Percentiles rank a stretch among this genome's conserved stretches.
phyloP scores from a whole-genome alignment of 78 protist species.

The Dictyostelium intermedium region DNA sequence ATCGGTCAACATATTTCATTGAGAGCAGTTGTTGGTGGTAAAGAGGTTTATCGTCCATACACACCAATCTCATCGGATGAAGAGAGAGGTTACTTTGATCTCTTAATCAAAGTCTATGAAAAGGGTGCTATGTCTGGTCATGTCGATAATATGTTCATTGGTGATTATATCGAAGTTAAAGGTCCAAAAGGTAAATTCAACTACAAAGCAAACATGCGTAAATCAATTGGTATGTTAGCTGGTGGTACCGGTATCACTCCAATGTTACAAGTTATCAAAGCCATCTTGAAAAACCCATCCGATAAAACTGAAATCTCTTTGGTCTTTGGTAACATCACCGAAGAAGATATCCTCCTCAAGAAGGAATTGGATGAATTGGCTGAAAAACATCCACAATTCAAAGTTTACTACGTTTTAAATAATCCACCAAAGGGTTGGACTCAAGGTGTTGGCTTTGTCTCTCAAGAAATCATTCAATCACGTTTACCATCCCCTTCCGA shows the following conservation, averaged over 20 bases:
- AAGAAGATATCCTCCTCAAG: constrained; percentile 80
- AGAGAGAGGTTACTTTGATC: constrained; percentile 85
- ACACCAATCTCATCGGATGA: constrained; percentile 84
- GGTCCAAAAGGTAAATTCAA: constrained; percentile 84
- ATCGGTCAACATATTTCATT: constrained; percentile 64
- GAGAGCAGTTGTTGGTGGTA: constrained; percentile 28
- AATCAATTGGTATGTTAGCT: constrained; percentile 81
- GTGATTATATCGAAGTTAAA: constrained; percentile 78
- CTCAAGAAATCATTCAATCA: constrained; percentile 46
- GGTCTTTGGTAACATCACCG: constrained; percentile 84
- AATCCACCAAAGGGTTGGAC: constrained; percentile 72
- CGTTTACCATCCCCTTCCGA: constrained; percentile 49
- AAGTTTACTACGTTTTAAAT: constrained; percentile 67
- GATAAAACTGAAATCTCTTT: constrained; percentile 80
- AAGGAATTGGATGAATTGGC: constrained; percentile 55
- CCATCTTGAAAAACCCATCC: constrained; percentile 39
- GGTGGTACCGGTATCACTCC: constrained; percentile 95
- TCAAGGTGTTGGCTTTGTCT: constrained; percentile 66
- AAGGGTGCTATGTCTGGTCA: constrained; percentile 75
- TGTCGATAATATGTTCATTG: constrained; percentile 63
- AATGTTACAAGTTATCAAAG: constrained; percentile 87
- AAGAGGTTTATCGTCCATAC: constrained; percentile 85
- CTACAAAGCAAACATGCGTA: constrained; percentile 40
- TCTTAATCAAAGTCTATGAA: constrained; percentile 85
- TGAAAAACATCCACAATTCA: constrained; percentile 35